Conservation (phyloP, 352 stramenopile genomes). For the Phytophthora tentaculata region DNA sequence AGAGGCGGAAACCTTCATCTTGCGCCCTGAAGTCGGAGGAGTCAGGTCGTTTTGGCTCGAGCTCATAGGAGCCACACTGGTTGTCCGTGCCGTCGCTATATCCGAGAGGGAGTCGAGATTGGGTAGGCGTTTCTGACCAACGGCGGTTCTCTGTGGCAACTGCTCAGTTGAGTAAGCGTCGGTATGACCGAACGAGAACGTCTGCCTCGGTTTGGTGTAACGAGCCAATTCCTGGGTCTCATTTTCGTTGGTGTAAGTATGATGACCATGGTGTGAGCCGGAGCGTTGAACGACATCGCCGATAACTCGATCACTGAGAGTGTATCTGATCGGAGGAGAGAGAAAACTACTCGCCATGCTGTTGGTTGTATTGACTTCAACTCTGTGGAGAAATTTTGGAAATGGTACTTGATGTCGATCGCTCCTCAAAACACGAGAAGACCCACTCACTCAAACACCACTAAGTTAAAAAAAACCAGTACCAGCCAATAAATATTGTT, state of each 20-base stretch:
- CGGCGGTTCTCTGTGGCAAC: not conserved
- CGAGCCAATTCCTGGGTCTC: not conserved
- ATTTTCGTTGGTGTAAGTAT: not conserved
- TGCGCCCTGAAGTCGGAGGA: not conserved
- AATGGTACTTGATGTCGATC: not conserved
- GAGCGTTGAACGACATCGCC: slow-evolving; percentile 5
- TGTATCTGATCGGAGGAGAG: slow-evolving; percentile 3
- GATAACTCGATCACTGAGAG: slow-evolving; percentile 17
- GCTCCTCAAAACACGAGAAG: not conserved
- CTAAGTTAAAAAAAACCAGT: not conserved
- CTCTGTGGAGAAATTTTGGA: slow-evolving; percentile 4
- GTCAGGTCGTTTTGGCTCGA: not conserved
- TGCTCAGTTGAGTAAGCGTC: not conserved
- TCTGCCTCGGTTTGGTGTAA: slow-evolving; percentile 10
- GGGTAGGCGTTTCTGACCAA: not conserved
- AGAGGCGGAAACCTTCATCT: slow-evolving; percentile 9
- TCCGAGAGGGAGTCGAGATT: slow-evolving; percentile 6
- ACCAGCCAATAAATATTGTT: not conserved
- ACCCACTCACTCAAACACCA: not conserved
- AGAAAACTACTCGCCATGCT: slow-evolving; percentile 20
- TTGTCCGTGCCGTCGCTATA: not conserved
- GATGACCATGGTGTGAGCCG: not conserved
- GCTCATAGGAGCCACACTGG: not conserved
- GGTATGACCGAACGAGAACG: not conserved
- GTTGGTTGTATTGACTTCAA: not conserved